These are phyloP conservation scores for Dryas integrifolia DNA, from an alignment of 331 rosid species.

Conservation along the genomic window DNA sequence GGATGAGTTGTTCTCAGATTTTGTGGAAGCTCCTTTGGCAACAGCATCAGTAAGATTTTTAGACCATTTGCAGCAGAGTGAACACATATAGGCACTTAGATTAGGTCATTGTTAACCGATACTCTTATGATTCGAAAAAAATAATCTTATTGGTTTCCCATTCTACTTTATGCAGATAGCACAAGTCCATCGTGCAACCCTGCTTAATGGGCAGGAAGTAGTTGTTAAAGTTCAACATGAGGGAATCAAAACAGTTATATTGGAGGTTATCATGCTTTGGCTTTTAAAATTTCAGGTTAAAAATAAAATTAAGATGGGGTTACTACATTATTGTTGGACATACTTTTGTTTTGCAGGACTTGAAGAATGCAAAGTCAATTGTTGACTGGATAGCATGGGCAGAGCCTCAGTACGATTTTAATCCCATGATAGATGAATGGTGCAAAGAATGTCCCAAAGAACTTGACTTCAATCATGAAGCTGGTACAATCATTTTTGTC, in stretches of 20 bases:
- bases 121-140: constrained; percentile 10
- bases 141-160: constrained; percentile 16
- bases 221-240: constrained; percentile 97
- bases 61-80: constrained; percentile 26
- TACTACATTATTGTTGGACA: constrained; percentile 21
- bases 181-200: constrained; percentile 94
- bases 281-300: constrained; percentile 28
- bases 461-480: constrained; percentile 89
- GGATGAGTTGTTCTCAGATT: constrained; percentile 70
- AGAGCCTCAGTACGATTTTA: constrained; percentile 87
- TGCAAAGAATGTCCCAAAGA: constrained; percentile 99
- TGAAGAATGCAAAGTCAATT: constrained; percentile 87
- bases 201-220: constrained; percentile 81
- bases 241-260: constrained; percentile 70
- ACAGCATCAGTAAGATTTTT: constrained; percentile 87
- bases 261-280: constrained; percentile 65
- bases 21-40: constrained; percentile 77
- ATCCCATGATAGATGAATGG: constrained; percentile 99
- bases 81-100: constrained; percentile 22
- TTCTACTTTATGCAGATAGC: constrained; percentile 72
- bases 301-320: constrained; percentile 22
- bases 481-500: constrained; percentile 53
- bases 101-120: constrained; percentile 7
- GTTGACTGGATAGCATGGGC: constrained; percentile 99
- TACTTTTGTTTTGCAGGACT: constrained; percentile 61